Conservation (phyloP, 371 early-diverging fungal species). For the Circinella umbellata region DNA sequence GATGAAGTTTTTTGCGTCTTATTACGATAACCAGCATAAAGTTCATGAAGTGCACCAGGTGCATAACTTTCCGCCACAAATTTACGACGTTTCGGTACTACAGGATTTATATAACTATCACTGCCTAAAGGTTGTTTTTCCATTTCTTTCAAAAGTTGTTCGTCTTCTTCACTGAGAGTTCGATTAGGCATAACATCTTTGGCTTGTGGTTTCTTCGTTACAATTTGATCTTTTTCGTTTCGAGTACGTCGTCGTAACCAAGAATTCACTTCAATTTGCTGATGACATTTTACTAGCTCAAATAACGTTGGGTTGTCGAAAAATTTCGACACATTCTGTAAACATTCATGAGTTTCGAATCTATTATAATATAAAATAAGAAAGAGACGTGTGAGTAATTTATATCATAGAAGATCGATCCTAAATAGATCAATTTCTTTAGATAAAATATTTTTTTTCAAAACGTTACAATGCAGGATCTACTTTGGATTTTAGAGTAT, state of each 20-base stretch:
- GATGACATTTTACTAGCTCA: background rate
- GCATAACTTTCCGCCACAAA: slow-evolving; percentile 21
- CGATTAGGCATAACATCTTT: slow-evolving; percentile 39
- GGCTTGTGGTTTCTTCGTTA: slow-evolving; percentile 40
- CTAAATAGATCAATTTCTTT: no score
- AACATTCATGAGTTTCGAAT: slow-evolving; percentile 1
- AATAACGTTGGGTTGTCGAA: background rate
- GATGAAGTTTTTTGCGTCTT: no score
- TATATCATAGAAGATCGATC: no score
- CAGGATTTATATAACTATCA: slow-evolving; percentile 31
- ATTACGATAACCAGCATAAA: background rate
- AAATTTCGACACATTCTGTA: background rate
- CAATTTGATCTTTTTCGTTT: slow-evolving; percentile 2
- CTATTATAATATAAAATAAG: background rate
- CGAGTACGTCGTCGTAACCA: slow-evolving; percentile 2
- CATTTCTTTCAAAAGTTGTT: slow-evolving; percentile 2
- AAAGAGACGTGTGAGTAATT: no score
- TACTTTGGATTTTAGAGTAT: background rate
- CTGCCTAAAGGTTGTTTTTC: slow-evolving; percentile 9
- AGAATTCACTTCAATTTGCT: background rate
- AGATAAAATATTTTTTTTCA: no score
- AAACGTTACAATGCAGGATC: background rate
- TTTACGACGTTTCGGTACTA: slow-evolving; percentile 31
- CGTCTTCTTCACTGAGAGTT: slow-evolving; percentile 28
- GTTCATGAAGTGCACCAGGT: slow-evolving; percentile 1